Percentiles rank a stretch among this genome's conserved stretches.
These are phyloP conservation scores for Aquilaria agallochum DNA, from an alignment of 441 rosid genomes.

Conservation along the genomic window DNA sequence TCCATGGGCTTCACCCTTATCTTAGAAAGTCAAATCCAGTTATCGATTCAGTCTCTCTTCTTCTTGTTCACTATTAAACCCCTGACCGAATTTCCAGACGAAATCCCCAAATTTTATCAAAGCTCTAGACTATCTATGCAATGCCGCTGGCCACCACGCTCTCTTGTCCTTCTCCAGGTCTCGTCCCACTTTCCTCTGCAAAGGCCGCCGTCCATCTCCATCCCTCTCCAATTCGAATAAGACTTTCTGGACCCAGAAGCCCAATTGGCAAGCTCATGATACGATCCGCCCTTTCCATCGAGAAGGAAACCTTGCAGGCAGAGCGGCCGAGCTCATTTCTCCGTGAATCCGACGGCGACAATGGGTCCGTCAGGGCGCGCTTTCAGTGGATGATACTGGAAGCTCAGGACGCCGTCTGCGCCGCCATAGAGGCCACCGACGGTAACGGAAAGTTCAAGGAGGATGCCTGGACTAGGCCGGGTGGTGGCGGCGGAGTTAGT, in stretches of 20 bases:
- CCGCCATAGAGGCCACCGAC: conserved; percentile 62
- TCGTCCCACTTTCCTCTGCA: conserved; percentile 14
- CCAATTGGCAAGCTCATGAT: conserved; percentile 11
- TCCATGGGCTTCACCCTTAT: conserved; percentile 20
- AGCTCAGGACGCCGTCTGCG: conserved; percentile 74
- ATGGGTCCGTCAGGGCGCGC: conserved; percentile 55
- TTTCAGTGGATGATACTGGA: conserved; percentile 89
- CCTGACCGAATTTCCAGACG: background rate
- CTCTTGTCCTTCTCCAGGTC: conserved; percentile 18
- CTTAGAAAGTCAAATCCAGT: background rate
- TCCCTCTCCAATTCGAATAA: background rate
- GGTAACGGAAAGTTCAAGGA: conserved; percentile 72
- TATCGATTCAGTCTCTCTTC: background rate
- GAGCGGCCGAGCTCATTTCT: conserved; percentile 81
- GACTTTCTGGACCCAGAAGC: conserved; percentile 1
- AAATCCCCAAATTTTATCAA: background rate
- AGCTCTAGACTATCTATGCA: background rate
- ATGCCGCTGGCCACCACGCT: conserved; percentile 24
- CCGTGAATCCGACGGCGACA: conserved; percentile 48
- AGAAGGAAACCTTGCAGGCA: conserved; percentile 68
- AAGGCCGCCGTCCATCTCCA: conserved; percentile 4
- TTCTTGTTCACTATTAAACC: background rate
- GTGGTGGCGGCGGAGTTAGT: conserved; percentile 97
- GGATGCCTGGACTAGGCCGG: conserved; percentile 98
- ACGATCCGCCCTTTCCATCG: conserved; percentile 67